These are phyloP conservation scores for Aspergillus sp. DNA, from an alignment of 2,329 filamentous ascomycete species.

Conservation along the genomic window DNA sequence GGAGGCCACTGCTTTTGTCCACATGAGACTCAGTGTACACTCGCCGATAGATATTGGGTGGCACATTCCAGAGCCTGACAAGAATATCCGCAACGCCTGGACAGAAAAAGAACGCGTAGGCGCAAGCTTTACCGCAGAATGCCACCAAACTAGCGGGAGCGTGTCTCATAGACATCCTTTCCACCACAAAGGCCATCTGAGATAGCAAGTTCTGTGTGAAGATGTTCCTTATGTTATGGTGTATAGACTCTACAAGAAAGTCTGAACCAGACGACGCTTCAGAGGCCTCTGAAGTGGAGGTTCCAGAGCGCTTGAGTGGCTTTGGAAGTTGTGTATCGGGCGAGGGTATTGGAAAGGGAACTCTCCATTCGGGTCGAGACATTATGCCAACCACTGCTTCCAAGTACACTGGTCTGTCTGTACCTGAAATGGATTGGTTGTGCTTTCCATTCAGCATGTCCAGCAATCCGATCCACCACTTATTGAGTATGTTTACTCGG, in stretches of 20 bases:
- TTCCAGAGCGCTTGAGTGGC: conserved; percentile 44
- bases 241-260: conserved; percentile 74
- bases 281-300: conserved; percentile 59
- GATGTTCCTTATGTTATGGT: conserved; percentile 87
- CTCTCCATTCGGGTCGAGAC: conserved; percentile 86
- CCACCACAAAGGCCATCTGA: conserved; percentile 85
- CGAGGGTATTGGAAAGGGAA: conserved; percentile 66
- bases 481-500: conserved; percentile 77
- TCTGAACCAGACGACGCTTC: conserved; percentile 61
- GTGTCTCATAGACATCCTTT: conserved; percentile 82
- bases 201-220: conserved; percentile 80
- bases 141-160: conserved; percentile 73
- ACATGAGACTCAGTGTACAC: conserved; percentile 72
- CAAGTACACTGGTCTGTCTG: conserved; percentile 80
- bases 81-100: conserved; percentile 84
- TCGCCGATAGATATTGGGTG: conserved; percentile 70
- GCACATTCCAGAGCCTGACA: conserved; percentile 77
- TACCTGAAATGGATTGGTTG: conserved; percentile 77
- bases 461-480: conserved; percentile 85
- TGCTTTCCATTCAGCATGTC: conserved; percentile 79
- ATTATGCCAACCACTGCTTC: conserved; percentile 81
- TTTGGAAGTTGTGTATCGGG: conserved; percentile 44
- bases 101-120: conserved; percentile 92
- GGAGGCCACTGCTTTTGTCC: conserved; percentile 56
- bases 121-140: conserved; percentile 87